Percentiles rank a stretch among this genome's conserved stretches.
Conservation (phyloP, 2,329 filamentous ascomycete species). For the Neonectria neomacrospora region DNA sequence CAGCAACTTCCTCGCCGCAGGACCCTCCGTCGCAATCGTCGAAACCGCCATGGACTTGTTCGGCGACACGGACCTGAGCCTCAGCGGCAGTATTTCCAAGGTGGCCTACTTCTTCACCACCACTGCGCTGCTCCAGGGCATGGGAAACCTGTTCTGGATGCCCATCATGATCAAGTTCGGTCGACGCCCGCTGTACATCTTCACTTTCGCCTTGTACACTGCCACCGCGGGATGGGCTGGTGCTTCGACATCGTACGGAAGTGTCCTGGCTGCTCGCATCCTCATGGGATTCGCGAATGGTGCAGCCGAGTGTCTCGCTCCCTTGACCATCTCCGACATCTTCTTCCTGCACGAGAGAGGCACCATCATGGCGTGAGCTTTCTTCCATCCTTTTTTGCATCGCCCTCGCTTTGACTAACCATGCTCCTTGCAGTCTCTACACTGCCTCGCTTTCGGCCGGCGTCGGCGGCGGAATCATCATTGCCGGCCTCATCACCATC, state of each 20-base stretch:
- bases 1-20: constrained; percentile 31
- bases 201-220: constrained; percentile 27
- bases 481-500: constrained; percentile 59
- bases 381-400: background rate
- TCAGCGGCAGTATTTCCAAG: constrained; percentile 25
- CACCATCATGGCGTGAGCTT: constrained; percentile 57
- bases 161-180: constrained; percentile 32
- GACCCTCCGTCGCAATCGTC: constrained; percentile 29
- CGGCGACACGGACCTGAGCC: constrained; percentile 11
- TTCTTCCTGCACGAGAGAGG: constrained; percentile 67
- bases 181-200: constrained; percentile 28
- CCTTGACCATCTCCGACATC: constrained; percentile 61
- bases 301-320: constrained; percentile 47
- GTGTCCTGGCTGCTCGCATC: constrained; percentile 26
- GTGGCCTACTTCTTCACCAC: constrained; percentile 32
- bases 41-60: constrained; percentile 28
- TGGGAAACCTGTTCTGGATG: constrained; percentile 33
- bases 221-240: constrained; percentile 26
- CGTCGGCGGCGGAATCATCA: constrained; percentile 52
- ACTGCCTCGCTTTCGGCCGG: constrained; percentile 52
- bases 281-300: constrained; percentile 31
- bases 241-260: constrained; percentile 23
- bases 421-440: constrained; percentile 44
- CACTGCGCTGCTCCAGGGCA: constrained; percentile 29
- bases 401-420: background rate